Conservation (phyloP, 202 grass and related monocot species). For the Elaeis oleifera region DNA sequence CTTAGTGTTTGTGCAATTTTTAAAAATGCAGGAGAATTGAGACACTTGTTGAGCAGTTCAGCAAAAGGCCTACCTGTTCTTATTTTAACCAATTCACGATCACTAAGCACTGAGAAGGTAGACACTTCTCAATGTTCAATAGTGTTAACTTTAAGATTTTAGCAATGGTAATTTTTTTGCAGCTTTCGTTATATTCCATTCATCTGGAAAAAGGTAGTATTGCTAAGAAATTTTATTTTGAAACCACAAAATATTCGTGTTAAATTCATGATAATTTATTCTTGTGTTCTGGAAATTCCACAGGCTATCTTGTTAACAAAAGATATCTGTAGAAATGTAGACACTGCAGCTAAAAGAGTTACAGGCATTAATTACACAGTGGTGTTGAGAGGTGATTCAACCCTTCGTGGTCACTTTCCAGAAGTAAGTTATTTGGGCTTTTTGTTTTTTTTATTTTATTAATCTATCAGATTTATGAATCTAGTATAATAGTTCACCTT, state of each 20-base stretch:
- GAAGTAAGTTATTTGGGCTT: slow-evolving; percentile 45
- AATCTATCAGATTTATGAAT: too few species aligned
- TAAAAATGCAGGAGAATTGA: slow-evolving; percentile 58
- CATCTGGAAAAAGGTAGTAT: background rate
- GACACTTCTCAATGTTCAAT: too few species aligned
- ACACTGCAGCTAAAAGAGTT: slow-evolving; percentile 72
- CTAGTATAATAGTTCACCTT: too few species aligned
- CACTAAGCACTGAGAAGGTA: slow-evolving; percentile 89
- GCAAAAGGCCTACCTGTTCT: slow-evolving; percentile 72
- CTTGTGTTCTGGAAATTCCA: slow-evolving; percentile 16
- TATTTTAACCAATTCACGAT: slow-evolving; percentile 92
- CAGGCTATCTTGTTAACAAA: slow-evolving; percentile 65
- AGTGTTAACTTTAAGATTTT: too few species aligned
- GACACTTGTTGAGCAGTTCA: slow-evolving; percentile 69
- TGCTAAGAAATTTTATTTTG: too few species aligned
- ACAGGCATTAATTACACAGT: slow-evolving; percentile 79
- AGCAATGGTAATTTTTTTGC: background rate
- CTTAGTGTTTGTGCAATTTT: slow-evolving; percentile 17
- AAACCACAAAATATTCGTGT: too few species aligned
- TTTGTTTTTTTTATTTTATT: background rate
- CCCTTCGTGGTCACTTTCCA: slow-evolving; percentile 88
- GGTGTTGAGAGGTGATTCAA: slow-evolving; percentile 95
- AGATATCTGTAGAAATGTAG: slow-evolving; percentile 83
- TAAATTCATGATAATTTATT: background rate
- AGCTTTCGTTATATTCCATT: slow-evolving; percentile 3